phyloP scores from a whole-genome alignment of 75 land plant genomes.

The Selaginella tamariscina region DNA sequence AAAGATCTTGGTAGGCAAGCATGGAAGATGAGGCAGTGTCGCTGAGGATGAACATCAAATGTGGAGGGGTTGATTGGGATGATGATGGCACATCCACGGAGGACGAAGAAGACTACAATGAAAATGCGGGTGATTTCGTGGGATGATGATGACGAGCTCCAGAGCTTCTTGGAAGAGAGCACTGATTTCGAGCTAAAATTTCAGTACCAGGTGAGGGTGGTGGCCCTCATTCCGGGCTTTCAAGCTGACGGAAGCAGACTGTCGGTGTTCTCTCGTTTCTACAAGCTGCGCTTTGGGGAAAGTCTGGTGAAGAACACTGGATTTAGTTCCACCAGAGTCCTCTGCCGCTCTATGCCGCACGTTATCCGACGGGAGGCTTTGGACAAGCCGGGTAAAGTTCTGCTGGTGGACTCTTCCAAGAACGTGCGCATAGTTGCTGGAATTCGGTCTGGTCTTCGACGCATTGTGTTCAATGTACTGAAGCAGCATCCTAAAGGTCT shows the following conservation, averaged over 20 bases:
- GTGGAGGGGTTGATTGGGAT: not conserved
- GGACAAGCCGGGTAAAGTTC: slow-evolving; percentile 18
- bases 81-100: too few species aligned
- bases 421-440: slow-evolving; percentile 28
- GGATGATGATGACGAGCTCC: slow-evolving; percentile 15
- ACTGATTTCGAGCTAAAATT: slow-evolving; percentile 26
- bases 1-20: too few species aligned
- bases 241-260: slow-evolving; percentile 16
- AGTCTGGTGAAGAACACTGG: slow-evolving; percentile 14
- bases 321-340: slow-evolving; percentile 21
- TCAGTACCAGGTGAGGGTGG: slow-evolving; percentile 32
- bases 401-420: slow-evolving; percentile 27
- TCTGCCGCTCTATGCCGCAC: slow-evolving; percentile 35
- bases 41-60: not conserved
- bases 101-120: not conserved
- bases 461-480: slow-evolving; percentile 26
- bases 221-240: slow-evolving; percentile 23
- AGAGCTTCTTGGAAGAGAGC: slow-evolving; percentile 18
- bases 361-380: slow-evolving; percentile 22
- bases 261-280: slow-evolving; percentile 16
- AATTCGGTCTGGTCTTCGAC: slow-evolving; percentile 27
- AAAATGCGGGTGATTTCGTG: not conserved
- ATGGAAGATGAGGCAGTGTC: not conserved
- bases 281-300: slow-evolving; percentile 22
- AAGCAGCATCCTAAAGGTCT: slow-evolving; percentile 17